A percentile compares a stretch with the other conserved stretches of the same genome.
phyloP scores from a whole-genome alignment of 495 filamentous ascomycete species.

The Tuber indicum region DNA sequence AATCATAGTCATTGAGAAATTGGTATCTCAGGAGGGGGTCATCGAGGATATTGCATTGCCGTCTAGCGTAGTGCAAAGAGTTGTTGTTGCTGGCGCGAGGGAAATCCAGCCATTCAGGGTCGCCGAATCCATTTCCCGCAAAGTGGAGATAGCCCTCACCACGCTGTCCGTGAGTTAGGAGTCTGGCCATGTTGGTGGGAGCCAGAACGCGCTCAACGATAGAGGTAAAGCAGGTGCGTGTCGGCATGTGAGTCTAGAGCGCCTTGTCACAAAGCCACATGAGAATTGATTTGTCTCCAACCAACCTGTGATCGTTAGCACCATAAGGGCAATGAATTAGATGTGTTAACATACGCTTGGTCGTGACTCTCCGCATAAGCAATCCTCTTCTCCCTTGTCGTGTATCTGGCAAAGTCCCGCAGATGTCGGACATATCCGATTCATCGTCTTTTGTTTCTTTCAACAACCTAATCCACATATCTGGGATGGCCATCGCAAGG shows the following conservation, averaged over 20 bases:
- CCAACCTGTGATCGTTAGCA: constrained; percentile 55
- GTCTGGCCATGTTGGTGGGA: constrained; percentile 92
- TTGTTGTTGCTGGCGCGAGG: constrained; percentile 90
- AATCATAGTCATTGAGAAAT: constrained; percentile 92
- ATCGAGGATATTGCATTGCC: constrained; percentile 88
- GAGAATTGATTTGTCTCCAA: constrained; percentile 91
- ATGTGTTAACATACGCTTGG: constrained; percentile 69
- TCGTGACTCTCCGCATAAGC: constrained; percentile 96
- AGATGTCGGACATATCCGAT: constrained; percentile 84
- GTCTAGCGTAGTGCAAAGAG: constrained; percentile 92
- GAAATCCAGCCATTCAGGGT: constrained; percentile 99
- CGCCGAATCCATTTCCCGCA: constrained; percentile 97
- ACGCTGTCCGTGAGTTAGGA: constrained; percentile 87
- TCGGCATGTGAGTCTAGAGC: constrained; percentile 97
- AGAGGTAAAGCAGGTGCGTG: constrained; percentile 70
- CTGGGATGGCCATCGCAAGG: constrained; percentile 94
- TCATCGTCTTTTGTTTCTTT: constrained; percentile 89
- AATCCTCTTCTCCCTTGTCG: constrained; percentile 97
- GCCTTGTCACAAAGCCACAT: constrained; percentile 98
- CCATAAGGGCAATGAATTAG: not conserved
- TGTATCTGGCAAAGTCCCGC: constrained; percentile 81
- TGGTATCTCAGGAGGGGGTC: constrained; percentile 79
- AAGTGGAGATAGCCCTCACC: constrained; percentile 98
- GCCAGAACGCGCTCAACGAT: constrained; percentile 85
- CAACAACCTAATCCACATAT: constrained; percentile 97